phyloP scores from a whole-genome alignment of 805 yeast species.

The Metschnikowia peoriensis region DNA sequence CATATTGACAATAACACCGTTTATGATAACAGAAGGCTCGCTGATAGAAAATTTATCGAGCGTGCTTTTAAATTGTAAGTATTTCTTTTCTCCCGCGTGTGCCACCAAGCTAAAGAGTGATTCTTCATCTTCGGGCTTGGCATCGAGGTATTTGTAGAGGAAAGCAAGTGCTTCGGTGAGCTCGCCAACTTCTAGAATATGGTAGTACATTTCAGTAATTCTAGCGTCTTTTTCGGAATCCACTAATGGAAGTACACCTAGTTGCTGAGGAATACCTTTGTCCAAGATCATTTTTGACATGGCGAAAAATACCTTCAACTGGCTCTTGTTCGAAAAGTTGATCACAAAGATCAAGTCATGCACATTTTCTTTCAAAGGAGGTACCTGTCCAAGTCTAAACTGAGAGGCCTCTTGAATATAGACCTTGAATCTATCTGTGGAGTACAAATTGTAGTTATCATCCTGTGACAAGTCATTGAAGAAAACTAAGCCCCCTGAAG shows the following conservation, averaged over 20 bases:
- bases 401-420: slow-evolving; percentile 35
- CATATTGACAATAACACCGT: slow-evolving; percentile 67
- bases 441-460: slow-evolving; percentile 46
- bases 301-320: slow-evolving; percentile 49
- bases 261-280: slow-evolving; percentile 68
- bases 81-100: slow-evolving; percentile 18
- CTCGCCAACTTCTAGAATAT: slow-evolving; percentile 28
- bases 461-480: slow-evolving; percentile 78
- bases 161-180: slow-evolving; percentile 38
- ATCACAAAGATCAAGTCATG: slow-evolving; percentile 72
- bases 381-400: slow-evolving; percentile 52
- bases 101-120: slow-evolving; percentile 21
- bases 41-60: slow-evolving; percentile 35
- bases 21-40: slow-evolving; percentile 57
- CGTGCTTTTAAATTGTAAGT: slow-evolving; percentile 21
- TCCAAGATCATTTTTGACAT: slow-evolving; percentile 49
- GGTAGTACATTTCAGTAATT: slow-evolving; percentile 35
- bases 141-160: slow-evolving; percentile 35
- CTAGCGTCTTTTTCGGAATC: slow-evolving; percentile 26
- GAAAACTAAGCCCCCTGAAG: slow-evolving; percentile 52
- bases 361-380: slow-evolving; percentile 68
- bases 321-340: slow-evolving; percentile 52
- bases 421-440: slow-evolving; percentile 40
- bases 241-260: slow-evolving; percentile 76
- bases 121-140: slow-evolving; percentile 26